Conservation (phyloP, 208 protist species). For the Leishmania martiniquensis region DNA sequence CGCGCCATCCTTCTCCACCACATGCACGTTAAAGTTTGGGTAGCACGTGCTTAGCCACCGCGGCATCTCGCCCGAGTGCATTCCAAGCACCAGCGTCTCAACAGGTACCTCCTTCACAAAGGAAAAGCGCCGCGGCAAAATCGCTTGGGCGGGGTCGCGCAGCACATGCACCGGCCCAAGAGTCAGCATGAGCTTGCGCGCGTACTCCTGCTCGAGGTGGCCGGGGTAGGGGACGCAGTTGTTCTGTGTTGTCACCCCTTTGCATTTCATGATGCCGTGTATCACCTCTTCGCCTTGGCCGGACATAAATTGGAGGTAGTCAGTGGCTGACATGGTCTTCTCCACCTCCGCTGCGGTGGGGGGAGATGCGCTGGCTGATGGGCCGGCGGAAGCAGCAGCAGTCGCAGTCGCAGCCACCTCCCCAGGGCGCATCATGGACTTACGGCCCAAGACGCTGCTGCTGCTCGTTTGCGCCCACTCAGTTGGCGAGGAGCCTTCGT, state of each 20-base stretch:
- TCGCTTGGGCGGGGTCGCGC: constrained; percentile 62
- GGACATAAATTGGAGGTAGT: constrained; percentile 78
- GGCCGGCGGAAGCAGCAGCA: background rate
- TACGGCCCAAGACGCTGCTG: background rate
- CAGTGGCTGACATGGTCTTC: constrained; percentile 20
- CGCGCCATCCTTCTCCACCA: constrained; percentile 85
- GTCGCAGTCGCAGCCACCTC: constrained; percentile 6
- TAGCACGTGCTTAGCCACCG: constrained; percentile 82
- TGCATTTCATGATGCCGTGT: constrained; percentile 90
- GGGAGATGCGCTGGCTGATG: background rate
- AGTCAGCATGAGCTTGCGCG: constrained; percentile 84
- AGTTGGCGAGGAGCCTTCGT: background rate
- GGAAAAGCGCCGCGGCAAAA: constrained; percentile 73
- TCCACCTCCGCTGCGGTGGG: constrained; percentile 2
- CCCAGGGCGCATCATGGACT: constrained; percentile 17
- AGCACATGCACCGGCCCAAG: constrained; percentile 85
- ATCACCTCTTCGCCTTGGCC: constrained; percentile 63
- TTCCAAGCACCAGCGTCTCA: constrained; percentile 77
- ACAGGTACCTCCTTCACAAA: constrained; percentile 65
- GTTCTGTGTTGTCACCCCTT: constrained; percentile 67
- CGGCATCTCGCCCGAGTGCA: constrained; percentile 83
- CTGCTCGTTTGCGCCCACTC: background rate
- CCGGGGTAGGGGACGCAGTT: constrained; percentile 83
- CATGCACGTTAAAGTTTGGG: constrained; percentile 85
- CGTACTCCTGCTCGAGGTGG: constrained; percentile 77